Evolutionary conservation across 2,329 filamentous ascomycete species (phyloP), one percentile per base, ranked within the genome.

Genomic region (Beauveria scarabaeidicola): DNA sequence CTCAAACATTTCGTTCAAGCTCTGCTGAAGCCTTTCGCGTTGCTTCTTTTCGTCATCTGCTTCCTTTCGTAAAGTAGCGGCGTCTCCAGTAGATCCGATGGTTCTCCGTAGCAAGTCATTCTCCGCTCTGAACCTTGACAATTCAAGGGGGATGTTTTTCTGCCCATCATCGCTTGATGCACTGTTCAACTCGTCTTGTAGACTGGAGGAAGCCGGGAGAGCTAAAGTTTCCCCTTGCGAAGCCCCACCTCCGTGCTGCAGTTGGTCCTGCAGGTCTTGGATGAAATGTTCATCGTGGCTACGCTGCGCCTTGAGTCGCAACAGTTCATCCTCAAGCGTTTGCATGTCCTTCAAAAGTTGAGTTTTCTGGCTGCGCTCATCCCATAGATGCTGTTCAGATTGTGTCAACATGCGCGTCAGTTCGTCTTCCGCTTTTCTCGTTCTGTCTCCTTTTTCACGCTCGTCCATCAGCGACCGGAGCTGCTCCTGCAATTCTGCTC

Each of bases 181-280:
- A 60, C 75, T 76, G 55, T 82, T 79, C 5, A 87, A 75, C 68
- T 87, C 84, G 61, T 86, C 80, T 69, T 85, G 83, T 9, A 87
- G 78, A 61, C 73, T 82, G 44, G 79, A 73, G 27, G 66, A 57
- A 9, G 59, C 58, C 29, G 50, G 61, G 7, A 58, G 25, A 40
- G 46, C 64, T 63, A 23, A 66, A 38, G 17, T 48, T 58, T 63
- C 65, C 13, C 61, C 65, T 40, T 68, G 65, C 29, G 65, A 29
- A 17, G 61, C 59, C 32, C 55, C 52, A 25, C 68, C 70, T n/a
- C 68, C 70, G 17, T 75, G 70, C 52, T 77, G 74, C 36, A 83
- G 66, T 66, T 84, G 81, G 65, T 87, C 83, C 66, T 86, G 81
- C 19, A 87, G 76, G 44, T 86, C 82, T 56, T 75, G 75, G 59